A percentile compares a stretch with the other conserved stretches of the same genome.
phyloP scores from a whole-genome alignment of 345 rosid genomes.

The Salix udensis region DNA sequence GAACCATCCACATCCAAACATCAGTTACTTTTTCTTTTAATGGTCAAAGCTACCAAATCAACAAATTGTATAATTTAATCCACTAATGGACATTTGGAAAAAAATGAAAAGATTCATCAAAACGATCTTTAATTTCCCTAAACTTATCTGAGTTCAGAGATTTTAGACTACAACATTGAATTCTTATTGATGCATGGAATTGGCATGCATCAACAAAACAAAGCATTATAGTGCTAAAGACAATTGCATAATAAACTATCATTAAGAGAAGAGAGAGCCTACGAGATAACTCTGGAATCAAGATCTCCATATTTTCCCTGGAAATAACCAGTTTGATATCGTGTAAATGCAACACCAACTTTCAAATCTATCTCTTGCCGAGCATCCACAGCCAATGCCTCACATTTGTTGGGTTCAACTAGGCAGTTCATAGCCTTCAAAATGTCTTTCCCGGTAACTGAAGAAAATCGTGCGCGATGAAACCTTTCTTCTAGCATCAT shows the following conservation, averaged over 20 bases:
- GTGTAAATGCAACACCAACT: conserved; percentile 97
- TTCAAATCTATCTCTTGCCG: conserved; percentile 98
- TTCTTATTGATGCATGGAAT: background rate
- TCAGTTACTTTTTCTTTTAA: background rate
- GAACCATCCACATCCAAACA: too few species aligned
- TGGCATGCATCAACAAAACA: background rate
- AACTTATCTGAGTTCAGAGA: background rate
- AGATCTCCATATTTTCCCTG: conserved; percentile 96
- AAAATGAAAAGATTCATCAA: background rate
- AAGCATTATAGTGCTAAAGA: background rate
- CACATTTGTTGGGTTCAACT: conserved; percentile 73
- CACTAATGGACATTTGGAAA: background rate
- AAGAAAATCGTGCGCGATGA: conserved; percentile 86
- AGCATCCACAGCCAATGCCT: conserved; percentile 96
- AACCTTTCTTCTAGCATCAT: conserved; percentile 55
- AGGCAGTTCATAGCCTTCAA: conserved; percentile 82
- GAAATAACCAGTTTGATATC: conserved; percentile 87
- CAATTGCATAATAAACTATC: conserved; percentile 3
- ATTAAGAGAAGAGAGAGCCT: conserved; percentile 36
- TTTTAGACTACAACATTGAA: background rate
- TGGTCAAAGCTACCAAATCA: background rate
- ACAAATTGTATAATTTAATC: background rate
- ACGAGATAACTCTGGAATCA: conserved; percentile 96
- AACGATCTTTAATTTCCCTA: background rate
- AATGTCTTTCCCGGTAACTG: conserved; percentile 93